Evolutionary conservation across 257 asterid genomes (phyloP).

Genomic region (Solanum corneliomulleri): DNA sequence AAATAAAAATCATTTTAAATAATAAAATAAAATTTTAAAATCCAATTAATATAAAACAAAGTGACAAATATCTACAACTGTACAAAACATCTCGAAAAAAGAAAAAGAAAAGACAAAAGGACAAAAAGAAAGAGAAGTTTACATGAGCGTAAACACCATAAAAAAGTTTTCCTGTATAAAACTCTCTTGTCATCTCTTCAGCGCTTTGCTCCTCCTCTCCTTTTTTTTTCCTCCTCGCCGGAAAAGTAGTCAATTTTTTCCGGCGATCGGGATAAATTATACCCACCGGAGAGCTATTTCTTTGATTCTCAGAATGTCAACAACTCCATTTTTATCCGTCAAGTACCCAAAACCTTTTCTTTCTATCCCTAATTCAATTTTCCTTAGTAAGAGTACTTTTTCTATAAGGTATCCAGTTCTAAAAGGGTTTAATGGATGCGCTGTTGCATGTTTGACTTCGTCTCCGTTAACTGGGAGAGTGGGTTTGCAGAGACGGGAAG

Average conservation of each 20-base stretch:
- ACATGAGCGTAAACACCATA: neutral
- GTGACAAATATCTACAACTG: neutral
- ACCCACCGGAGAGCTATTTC: neutral
- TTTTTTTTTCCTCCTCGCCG: neutral
- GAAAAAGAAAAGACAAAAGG: fast-evolving
- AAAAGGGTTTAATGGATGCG: constrained; percentile 12
- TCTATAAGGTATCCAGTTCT: neutral
- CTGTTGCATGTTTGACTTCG: constrained; percentile 61
- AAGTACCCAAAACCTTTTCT: constrained; percentile 3
- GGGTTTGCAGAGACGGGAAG: constrained; percentile 77
- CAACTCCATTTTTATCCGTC: constrained; percentile 3
- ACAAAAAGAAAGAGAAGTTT: neutral
- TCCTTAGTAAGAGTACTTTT: neutral
- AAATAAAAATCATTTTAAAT: too few species aligned
- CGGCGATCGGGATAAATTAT: neutral
- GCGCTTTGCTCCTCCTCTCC: constrained; percentile 12
- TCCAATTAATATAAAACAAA: too few species aligned
- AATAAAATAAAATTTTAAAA: too few species aligned
- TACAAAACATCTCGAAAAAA: too few species aligned
- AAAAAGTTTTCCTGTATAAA: neutral
- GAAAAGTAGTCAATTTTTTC: neutral
- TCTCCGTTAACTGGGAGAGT: constrained; percentile 71
- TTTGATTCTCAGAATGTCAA: constrained; percentile 4
- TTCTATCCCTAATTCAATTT: constrained; percentile 1
- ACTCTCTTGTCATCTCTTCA: neutral